A percentile compares a stretch with the other conserved stretches of the same genome.
Evolutionary conservation across 192 early-diverging fungal species (phyloP).

Genomic region (Rhizophagus prolifer): DNA sequence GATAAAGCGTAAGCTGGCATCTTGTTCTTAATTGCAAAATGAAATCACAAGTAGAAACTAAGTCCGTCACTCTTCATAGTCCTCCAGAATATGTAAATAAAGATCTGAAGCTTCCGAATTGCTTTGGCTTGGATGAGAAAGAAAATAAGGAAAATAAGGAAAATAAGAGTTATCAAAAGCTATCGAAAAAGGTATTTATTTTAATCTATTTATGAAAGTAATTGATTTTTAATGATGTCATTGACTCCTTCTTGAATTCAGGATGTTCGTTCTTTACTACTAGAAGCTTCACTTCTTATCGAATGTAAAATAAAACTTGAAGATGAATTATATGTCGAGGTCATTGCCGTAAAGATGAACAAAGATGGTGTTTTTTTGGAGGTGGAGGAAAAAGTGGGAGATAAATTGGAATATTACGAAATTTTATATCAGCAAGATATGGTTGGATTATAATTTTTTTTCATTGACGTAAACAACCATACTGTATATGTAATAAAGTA

Average conservation of each 20-base stretch:
- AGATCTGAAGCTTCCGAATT: background rate
- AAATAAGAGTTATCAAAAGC: background rate
- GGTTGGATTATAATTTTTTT: slow-evolving; percentile 12
- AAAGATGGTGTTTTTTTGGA: background rate
- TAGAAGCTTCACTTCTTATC: slow-evolving; percentile 3
- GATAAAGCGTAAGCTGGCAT: slow-evolving; percentile 10
- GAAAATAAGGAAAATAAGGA: background rate
- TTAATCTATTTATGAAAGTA: slow-evolving; percentile 9
- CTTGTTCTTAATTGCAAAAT: slow-evolving; percentile 17
- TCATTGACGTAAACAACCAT: background rate
- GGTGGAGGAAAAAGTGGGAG: slow-evolving; percentile 19
- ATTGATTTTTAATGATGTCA: background rate
- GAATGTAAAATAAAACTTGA: background rate
- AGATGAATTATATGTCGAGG: background rate
- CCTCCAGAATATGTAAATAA: slow-evolving; percentile 17
- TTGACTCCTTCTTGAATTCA: background rate
- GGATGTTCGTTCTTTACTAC: background rate
- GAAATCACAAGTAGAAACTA: background rate
- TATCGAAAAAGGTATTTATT: background rate
- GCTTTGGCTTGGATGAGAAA: background rate
- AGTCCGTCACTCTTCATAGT: slow-evolving; percentile 1
- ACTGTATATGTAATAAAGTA: too few species aligned
- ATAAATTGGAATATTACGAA: slow-evolving; percentile 17
- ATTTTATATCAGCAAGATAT: slow-evolving; percentile 16
- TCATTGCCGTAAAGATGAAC: slow-evolving; percentile 5